phyloP scores from a whole-genome alignment of 108 stramenopile species.

The Skeletonema marinoi region DNA sequence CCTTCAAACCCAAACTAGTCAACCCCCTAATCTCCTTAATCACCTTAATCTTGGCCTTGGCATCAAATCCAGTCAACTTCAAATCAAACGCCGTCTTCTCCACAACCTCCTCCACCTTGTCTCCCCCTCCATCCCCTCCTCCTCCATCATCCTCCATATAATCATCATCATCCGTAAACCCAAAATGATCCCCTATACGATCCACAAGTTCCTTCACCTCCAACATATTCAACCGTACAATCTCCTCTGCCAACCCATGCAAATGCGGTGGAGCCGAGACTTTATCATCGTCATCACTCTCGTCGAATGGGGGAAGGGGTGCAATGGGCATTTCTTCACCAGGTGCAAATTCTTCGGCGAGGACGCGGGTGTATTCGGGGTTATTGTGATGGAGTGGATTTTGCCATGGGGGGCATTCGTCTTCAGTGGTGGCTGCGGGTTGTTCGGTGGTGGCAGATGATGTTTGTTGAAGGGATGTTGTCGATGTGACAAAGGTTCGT shows the following conservation, averaged over 20 bases:
- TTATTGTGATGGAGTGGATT: conserved; percentile 81
- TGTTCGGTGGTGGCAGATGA: background rate
- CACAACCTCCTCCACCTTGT: conserved; percentile 49
- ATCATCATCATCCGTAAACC: conserved; percentile 63
- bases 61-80: conserved; percentile 89
- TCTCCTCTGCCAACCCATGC: conserved; percentile 69
- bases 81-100: conserved; percentile 87
- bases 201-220: conserved; percentile 78
- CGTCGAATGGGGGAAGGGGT: conserved; percentile 71
- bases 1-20: conserved; percentile 87
- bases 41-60: conserved; percentile 91
- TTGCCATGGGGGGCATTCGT: conserved; percentile 64
- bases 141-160: conserved; percentile 43
- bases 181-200: conserved; percentile 78
- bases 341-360: conserved; percentile 62
- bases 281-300: conserved; percentile 14
- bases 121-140: conserved; percentile 32
- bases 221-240: conserved; percentile 69
- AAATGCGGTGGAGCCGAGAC: conserved; percentile 62
- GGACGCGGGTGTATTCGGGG: conserved; percentile 49
- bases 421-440: background rate
- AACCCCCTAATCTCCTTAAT: conserved; percentile 90
- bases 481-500: background rate
- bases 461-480: background rate
- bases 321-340: conserved; percentile 66